Base-by-base conservation (phyloP, 495 filamentous ascomycete genomes). In the Penicillium canescens region DNA sequence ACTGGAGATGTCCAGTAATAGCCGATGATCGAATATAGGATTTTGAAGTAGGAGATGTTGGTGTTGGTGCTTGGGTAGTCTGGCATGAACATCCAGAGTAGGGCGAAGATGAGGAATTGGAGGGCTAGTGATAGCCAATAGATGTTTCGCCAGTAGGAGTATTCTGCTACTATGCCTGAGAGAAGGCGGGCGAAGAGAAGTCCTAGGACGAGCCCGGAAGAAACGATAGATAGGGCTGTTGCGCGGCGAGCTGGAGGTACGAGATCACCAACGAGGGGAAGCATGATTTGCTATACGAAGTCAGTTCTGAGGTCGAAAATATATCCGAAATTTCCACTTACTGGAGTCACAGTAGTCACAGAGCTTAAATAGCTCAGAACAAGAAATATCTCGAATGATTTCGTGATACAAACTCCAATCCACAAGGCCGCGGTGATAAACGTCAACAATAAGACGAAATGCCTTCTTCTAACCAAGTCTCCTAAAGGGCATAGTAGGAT, bases 251-350 rank as follows among this genome's bases (percentile, higher is more conserved):
- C 68, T 3, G 82, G 77, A 0, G 90, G 90, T 0, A 89, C 88
- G 23, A 93, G 84, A 62, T 93, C 89, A 18, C 89, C 89, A 4
- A 92, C 89, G 0, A 95, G 72, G 0, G 90, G 90, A 14, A 95
- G 85, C 86, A 93, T 87, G 44, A 91, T 78, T 70, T 94, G 89
- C 69, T 71, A 9, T 65, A 11, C 14, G n/a, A 21, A 37, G 18
- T 31, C 7, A 31, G 28, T 9, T 10, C 28, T 31, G 9, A 31
- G 7, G 8, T 31, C 7, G 9, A 31, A 8, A 2, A 10, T 7
- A 7, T 8, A 10, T 2, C 2, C 6, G 28, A 7, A 31, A 7
- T 10, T 31, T 31, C 6, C 18, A 56, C 62, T 20, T 66, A 77
- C 72, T 1, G 90, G 90, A 10, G 90, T 93, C 4, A 95, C 89